These are phyloP conservation scores for Fusarium armeniacum DNA, from an alignment of 2,329 filamentous ascomycete genomes.

Conservation along the genomic window DNA sequence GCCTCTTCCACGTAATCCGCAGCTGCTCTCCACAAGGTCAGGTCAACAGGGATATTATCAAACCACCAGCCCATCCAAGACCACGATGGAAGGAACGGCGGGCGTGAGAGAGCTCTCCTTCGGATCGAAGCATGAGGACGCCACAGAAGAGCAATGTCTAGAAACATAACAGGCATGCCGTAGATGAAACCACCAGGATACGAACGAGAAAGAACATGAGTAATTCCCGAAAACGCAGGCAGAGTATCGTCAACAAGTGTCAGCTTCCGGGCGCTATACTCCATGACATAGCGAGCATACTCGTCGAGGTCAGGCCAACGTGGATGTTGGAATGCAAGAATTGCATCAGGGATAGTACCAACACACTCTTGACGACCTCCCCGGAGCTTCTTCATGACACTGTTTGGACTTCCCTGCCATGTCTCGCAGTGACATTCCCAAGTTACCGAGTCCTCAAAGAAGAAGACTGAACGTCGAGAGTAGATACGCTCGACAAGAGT, in stretches of 20 bases:
- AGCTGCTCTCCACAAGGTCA: conserved; percentile 59
- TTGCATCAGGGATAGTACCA: conserved; percentile 52
- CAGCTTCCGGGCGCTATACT: conserved; percentile 59
- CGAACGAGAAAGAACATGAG: conserved; percentile 57
- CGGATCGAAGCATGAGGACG: conserved; percentile 60
- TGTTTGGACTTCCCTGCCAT: conserved; percentile 56
- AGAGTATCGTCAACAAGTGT: conserved; percentile 60
- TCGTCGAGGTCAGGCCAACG: conserved; percentile 63
- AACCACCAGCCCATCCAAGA: conserved; percentile 65
- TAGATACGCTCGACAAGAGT: conserved; percentile 61
- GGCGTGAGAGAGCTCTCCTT: conserved; percentile 54
- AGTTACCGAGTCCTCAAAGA: conserved; percentile 60
- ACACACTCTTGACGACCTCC: conserved; percentile 54
- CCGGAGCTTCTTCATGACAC: conserved; percentile 52
- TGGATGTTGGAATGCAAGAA: conserved; percentile 57
- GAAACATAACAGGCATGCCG: conserved; percentile 63
- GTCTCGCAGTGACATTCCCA: conserved; percentile 63
- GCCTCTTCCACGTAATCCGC: conserved; percentile 61
- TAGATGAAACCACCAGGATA: conserved; percentile 61
- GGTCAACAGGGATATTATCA: conserved; percentile 59
- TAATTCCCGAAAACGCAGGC: conserved; percentile 60
- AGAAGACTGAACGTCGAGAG: conserved; percentile 59
- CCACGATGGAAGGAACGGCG: conserved; percentile 61
- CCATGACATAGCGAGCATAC: conserved; percentile 60
- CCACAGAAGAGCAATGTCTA: conserved; percentile 62